Base-by-base conservation (phyloP, 139 green algal genomes). In the Gonium pectorale region DNA sequence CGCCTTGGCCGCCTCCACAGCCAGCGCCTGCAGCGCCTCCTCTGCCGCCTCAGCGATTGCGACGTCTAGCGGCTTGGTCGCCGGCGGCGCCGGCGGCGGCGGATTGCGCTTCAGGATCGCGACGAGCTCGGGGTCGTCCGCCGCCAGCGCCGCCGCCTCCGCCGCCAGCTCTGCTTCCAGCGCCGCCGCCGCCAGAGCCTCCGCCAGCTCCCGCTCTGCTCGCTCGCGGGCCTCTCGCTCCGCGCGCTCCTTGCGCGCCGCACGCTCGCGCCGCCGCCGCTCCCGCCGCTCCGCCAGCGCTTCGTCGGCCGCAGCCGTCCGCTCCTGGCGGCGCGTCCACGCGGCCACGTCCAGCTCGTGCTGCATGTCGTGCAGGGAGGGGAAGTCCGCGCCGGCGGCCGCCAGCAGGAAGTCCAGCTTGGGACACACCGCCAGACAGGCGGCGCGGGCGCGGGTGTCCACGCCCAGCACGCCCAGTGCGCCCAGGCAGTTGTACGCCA, bases 381-480 rank as follows among this genome's bases (percentile, higher is more conserved):
- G 77, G 52, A 89, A 86, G 15, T 74, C 69, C 5, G 44, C 19
- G n/a, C 44, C 46, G 0, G 77, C 69, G 40, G 79, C 68, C 7
- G 33, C n/a, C 24, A 81, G 27, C 13, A 89, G 69, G 54, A 89
- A 83, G 27, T 64, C 52, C 27, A 89, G 78, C 37, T 46, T 52
- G 2, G 86, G 79, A 35, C 33, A 62, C 54, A 80, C 67, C 37
- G 74, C 66, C 29, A 83, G 44, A 31, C 52, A 68, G 17, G 63
- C 72, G 8, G 70, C 44, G 2, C 86, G 62, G 26, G 86, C 86
- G 21, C 27, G 41, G 5, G 41, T 29, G 44, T 90, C 86, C 13
- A 90, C 79, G 0, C 79, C 79, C 79, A 90, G 72, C 44, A 90
- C 79, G 2, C 44, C 71, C 33, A 90, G 79, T n/a, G 86, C 86